A percentile compares a stretch with the other conserved stretches of the same genome.
These are phyloP conservation scores for Blepharisma stoltei DNA, from an alignment of 73 alveolate genomes.

Conservation along the genomic window DNA sequence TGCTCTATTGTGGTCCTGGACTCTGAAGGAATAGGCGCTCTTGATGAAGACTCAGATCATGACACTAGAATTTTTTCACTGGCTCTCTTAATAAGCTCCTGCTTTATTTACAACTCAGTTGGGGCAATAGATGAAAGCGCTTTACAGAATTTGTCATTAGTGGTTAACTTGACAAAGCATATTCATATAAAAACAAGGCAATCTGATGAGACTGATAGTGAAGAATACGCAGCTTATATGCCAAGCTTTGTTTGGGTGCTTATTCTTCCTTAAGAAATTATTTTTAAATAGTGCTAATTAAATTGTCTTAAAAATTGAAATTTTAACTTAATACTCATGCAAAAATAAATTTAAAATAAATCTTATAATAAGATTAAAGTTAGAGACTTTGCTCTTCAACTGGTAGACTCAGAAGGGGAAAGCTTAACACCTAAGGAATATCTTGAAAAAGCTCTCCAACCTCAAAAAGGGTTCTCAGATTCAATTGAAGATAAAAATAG, in stretches of 20 bases:
- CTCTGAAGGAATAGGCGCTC: slow-evolving; percentile 96
- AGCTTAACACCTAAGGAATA: slow-evolving; percentile 79
- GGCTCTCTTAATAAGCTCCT: slow-evolving; percentile 74
- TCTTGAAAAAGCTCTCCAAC: slow-evolving; percentile 86
- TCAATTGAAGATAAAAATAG: slow-evolving; percentile 72
- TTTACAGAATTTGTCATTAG: slow-evolving; percentile 65
- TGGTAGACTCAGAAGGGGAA: slow-evolving; percentile 61
- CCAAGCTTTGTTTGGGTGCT: slow-evolving; percentile 98
- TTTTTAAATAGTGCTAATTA: too few species aligned
- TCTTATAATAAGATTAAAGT: too few species aligned
- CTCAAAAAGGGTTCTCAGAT: slow-evolving; percentile 55
- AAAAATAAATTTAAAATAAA: too few species aligned
- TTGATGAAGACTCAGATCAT: slow-evolving; percentile 80
- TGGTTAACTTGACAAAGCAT: slow-evolving; percentile 87
- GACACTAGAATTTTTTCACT: slow-evolving; percentile 92
- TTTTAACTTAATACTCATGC: too few species aligned
- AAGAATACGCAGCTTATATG: slow-evolving; percentile 53
- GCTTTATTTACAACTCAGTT: slow-evolving; percentile 91
- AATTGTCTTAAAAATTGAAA: too few species aligned
- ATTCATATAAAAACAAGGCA: slow-evolving; percentile 60
- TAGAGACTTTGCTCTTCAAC: slow-evolving; percentile 91
- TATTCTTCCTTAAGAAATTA: too few species aligned
- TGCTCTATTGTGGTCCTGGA: slow-evolving; percentile 66
- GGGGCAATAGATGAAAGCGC: slow-evolving; percentile 94
- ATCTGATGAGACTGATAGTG: background rate